Conservation (phyloP, 495 filamentous ascomycete genomes). For the Podospora pseudopauciseta region DNA sequence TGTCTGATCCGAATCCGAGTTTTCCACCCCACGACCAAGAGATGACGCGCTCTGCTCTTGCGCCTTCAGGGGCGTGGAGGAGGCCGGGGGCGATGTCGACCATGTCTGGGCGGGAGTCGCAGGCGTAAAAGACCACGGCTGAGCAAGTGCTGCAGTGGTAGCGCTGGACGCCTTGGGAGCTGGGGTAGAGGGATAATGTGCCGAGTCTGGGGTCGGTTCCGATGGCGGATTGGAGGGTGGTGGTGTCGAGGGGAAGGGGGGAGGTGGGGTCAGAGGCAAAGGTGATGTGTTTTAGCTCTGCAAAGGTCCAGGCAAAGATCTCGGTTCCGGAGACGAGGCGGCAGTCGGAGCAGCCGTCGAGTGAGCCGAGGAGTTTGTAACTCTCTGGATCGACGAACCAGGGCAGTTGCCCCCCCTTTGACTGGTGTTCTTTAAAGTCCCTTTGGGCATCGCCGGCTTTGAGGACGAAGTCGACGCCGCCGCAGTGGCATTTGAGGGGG, state of each 20-base stretch:
- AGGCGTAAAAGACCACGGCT: constrained; percentile 48
- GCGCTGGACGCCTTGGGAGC: constrained; percentile 43
- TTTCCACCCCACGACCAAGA: constrained; percentile 25
- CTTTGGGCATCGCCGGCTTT: constrained; percentile 23
- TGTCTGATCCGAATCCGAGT: constrained; percentile 21
- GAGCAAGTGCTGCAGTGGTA: constrained; percentile 54
- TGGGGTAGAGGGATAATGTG: constrained; percentile 44
- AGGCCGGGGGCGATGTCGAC: constrained; percentile 52
- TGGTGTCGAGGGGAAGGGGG: no score
- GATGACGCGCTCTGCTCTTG: constrained; percentile 43
- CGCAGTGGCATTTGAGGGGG: constrained; percentile 20
- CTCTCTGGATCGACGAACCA: constrained; percentile 43
- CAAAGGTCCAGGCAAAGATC: constrained; percentile 45
- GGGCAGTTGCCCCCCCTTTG: constrained; percentile 15
- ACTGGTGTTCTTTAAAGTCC: not conserved
- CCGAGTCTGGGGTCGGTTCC: constrained; percentile 37
- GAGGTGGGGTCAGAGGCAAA: constrained; percentile 11
- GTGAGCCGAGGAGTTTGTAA: constrained; percentile 38
- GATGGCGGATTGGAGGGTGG: constrained; percentile 5
- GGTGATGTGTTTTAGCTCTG: constrained; percentile 23
- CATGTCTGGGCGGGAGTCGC: constrained; percentile 39
- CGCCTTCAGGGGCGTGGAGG: constrained; percentile 45
- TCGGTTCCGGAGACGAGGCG: constrained; percentile 45
- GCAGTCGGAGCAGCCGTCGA: constrained; percentile 53
- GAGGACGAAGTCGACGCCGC: constrained; percentile 43